These are phyloP conservation scores for Xylariales sp. DNA, from an alignment of 2,329 filamentous ascomycete species.

Conservation along the genomic window DNA sequence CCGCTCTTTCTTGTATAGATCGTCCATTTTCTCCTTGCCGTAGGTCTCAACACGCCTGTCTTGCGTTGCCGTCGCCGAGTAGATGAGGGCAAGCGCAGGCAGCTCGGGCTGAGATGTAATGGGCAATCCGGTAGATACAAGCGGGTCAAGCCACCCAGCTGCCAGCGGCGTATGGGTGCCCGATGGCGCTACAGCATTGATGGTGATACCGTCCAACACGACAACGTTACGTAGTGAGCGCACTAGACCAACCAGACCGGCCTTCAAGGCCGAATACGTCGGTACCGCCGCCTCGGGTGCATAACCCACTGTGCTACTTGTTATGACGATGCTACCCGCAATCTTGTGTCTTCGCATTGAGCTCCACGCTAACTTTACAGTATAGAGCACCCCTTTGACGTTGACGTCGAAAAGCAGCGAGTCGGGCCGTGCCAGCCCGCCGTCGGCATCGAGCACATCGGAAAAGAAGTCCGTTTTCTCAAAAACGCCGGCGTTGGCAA, in stretches of 20 bases:
- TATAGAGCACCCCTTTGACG: conserved; percentile 47
- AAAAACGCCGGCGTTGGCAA: background rate
- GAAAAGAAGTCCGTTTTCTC: conserved; percentile 45
- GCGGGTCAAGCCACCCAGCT: conserved; percentile 45
- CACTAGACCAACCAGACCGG: conserved; percentile 48
- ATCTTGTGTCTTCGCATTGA: conserved; percentile 40
- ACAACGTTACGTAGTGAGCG: conserved; percentile 48
- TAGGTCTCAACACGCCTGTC: conserved; percentile 49
- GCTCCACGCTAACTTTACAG: conserved; percentile 49
- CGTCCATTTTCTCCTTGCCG: conserved; percentile 49
- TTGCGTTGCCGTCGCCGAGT: conserved; percentile 52
- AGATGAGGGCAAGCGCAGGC: conserved; percentile 52
- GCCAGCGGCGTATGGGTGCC: conserved; percentile 50
- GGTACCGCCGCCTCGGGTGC: conserved; percentile 52
- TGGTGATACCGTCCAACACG: conserved; percentile 47
- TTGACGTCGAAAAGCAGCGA: conserved; percentile 52
- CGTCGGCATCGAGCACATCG: conserved; percentile 46
- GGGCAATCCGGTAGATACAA: conserved; percentile 42
- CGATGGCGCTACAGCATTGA: conserved; percentile 53
- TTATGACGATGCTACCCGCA: conserved; percentile 54
- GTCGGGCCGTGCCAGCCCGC: conserved; percentile 41
- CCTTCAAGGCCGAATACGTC: conserved; percentile 43
- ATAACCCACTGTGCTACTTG: conserved; percentile 52
- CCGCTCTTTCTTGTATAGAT: conserved; percentile 24
- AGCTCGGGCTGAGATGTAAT: conserved; percentile 45